These are phyloP conservation scores for Zea mays DNA, from an alignment of 176 grass and related monocot genomes.

Conservation along the genomic window DNA sequence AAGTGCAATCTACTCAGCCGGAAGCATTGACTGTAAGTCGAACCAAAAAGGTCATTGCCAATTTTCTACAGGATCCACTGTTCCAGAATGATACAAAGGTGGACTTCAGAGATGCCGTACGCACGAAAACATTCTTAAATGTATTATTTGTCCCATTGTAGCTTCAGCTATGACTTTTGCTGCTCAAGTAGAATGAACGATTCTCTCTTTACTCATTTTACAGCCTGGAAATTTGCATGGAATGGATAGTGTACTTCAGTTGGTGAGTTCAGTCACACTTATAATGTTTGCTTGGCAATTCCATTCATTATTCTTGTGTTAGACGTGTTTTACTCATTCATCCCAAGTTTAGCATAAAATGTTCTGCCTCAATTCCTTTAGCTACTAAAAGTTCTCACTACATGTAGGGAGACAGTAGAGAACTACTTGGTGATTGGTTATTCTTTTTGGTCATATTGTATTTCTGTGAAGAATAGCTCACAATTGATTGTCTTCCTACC, in stretches of 20 bases:
- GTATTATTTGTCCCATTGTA: conserved; percentile 3
- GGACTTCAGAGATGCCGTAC: conserved; percentile 51
- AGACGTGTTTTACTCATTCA: neutral
- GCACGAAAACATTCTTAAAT: conserved; percentile 18
- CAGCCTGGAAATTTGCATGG: conserved; percentile 59
- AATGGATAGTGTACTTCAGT: conserved; percentile 59
- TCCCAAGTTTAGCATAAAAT: conserved; percentile 9
- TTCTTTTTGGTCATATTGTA: conserved; percentile 10
- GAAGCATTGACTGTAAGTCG: conserved; percentile 40
- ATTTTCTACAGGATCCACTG: conserved; percentile 72
- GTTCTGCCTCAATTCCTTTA: neutral
- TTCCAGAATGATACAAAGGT: conserved; percentile 50
- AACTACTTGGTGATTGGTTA: neutral
- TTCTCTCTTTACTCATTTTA: conserved; percentile 23
- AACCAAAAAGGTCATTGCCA: conserved; percentile 73
- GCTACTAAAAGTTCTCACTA: neutral
- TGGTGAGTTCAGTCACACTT: conserved; percentile 60
- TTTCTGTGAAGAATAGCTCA: conserved; percentile 1
- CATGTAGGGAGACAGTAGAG: neutral
- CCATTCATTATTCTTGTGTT: neutral
- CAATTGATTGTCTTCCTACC: neutral
- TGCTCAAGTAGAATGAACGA: conserved; percentile 7
- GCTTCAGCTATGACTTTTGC: neutral
- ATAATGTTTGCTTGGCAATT: neutral
- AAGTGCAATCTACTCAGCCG: conserved; percentile 26